Conservation (phyloP, 169 alveolate genomes). For the Theileria annulata region DNA sequence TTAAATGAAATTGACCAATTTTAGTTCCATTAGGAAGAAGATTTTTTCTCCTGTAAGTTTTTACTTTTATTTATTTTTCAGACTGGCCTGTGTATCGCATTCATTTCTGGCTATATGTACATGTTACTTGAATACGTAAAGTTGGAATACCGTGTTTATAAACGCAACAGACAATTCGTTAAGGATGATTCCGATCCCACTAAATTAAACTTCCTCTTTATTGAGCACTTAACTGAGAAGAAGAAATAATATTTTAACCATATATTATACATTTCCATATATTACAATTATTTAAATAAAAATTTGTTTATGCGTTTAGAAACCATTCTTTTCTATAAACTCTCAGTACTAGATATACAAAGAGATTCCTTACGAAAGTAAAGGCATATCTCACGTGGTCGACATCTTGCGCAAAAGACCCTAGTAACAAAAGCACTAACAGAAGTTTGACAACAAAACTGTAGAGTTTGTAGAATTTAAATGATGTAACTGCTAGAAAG, state of each 20-base stretch:
- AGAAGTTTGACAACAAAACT: slow-evolving; percentile 11
- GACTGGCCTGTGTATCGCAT: slow-evolving; percentile 53
- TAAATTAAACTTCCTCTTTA: slow-evolving; percentile 47
- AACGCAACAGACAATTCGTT: slow-evolving; percentile 25
- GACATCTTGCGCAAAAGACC: slow-evolving; percentile 14
- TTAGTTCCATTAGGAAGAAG: slow-evolving; percentile 4
- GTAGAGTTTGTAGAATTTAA: slow-evolving; percentile 18
- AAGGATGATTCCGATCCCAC: slow-evolving; percentile 60
- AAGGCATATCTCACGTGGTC: not conserved
- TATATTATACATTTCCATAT: not conserved
- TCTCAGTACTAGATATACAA: slow-evolving; percentile 29
- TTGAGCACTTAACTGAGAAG: slow-evolving; percentile 14
- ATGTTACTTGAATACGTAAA: slow-evolving; percentile 46
- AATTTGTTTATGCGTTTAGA: slow-evolving; percentile 10
- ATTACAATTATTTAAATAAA: not conserved
- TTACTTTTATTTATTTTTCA: not conserved
- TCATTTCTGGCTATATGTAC: slow-evolving; percentile 50
- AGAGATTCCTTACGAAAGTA: slow-evolving; percentile 2
- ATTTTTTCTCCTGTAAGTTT: slow-evolving; percentile 11
- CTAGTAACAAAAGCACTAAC: not conserved
- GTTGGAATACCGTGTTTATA: slow-evolving; percentile 58
- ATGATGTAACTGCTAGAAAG: slow-evolving; percentile 22
- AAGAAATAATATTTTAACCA: not conserved
- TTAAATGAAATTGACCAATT: not conserved
- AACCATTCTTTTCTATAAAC: slow-evolving; percentile 53